Evolutionary conservation across 75 land plant genomes (phyloP).

Genomic region (Azolla pinnata): DNA sequence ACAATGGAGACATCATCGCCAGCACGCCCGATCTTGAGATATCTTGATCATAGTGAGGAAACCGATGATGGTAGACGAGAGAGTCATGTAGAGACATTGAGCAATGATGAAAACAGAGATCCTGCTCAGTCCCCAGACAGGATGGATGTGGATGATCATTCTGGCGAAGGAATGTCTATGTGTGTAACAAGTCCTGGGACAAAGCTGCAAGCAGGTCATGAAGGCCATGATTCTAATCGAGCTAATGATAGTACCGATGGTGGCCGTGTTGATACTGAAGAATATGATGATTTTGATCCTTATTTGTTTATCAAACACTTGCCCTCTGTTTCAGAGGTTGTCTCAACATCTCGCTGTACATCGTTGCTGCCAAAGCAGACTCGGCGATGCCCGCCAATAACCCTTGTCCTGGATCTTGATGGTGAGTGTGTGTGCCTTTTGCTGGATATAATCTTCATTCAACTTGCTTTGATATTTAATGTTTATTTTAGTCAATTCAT

Average conservation of each 20-base stretch:
- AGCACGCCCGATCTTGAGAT: background rate
- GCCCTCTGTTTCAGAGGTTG: slow-evolving; percentile 56
- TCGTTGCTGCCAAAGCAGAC: slow-evolving; percentile 60
- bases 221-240: slow-evolving; percentile 39
- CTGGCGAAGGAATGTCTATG: slow-evolving; percentile 48
- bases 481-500: no score
- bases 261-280: slow-evolving; percentile 48
- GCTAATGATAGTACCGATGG: no score
- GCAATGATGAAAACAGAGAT: slow-evolving; percentile 4
- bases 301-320: slow-evolving; percentile 63
- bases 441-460: no score
- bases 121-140: slow-evolving; percentile 12
- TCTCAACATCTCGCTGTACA: slow-evolving; percentile 51
- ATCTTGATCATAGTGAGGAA: background rate
- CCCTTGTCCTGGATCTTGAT: slow-evolving; percentile 81
- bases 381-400: slow-evolving; percentile 62
- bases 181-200: slow-evolving; percentile 46
- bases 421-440: no score
- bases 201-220: slow-evolving; percentile 32
- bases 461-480: no score
- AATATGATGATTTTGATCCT: slow-evolving; percentile 73
- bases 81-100: slow-evolving; percentile 2
- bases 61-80: background rate
- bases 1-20: background rate
- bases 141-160: slow-evolving; percentile 12